These are phyloP conservation scores for Elongisporangium undulatum DNA, from an alignment of 352 stramenopile genomes.

Conservation along the genomic window DNA sequence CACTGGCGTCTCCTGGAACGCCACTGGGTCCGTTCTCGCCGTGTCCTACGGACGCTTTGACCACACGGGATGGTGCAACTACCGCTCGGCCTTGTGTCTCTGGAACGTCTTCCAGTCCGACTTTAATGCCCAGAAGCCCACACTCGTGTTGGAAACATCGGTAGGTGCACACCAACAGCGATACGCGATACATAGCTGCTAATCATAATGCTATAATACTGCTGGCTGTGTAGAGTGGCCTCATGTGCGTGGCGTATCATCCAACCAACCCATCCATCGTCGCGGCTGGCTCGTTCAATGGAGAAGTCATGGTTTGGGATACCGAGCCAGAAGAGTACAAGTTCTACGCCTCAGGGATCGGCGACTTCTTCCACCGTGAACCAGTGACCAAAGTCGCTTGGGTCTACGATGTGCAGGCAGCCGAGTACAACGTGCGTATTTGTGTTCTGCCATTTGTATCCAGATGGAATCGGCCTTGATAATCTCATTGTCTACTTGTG, in stretches of 20 bases:
- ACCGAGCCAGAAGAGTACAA: constrained; percentile 58
- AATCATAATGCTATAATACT: neutral
- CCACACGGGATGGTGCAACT: constrained; percentile 86
- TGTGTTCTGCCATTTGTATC: neutral
- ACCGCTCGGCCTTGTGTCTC: constrained; percentile 76
- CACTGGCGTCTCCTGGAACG: constrained; percentile 85
- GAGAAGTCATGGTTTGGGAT: constrained; percentile 84
- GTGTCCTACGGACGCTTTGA: constrained; percentile 83
- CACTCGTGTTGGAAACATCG: constrained; percentile 74
- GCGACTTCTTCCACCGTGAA: constrained; percentile 88
- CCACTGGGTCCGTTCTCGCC: constrained; percentile 76
- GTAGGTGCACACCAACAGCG: constrained; percentile 17
- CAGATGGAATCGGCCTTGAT: neutral
- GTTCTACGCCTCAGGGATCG: constrained; percentile 73
- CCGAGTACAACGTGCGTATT: constrained; percentile 60
- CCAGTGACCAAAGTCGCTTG: constrained; percentile 80
- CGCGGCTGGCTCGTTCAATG: constrained; percentile 83
- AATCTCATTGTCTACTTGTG: neutral
- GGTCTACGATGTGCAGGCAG: constrained; percentile 69
- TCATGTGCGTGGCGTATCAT: constrained; percentile 87
- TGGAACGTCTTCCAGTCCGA: constrained; percentile 85
- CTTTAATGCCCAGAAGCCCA: constrained; percentile 57
- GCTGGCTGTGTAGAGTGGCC: constrained; percentile 41
- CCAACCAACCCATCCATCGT: constrained; percentile 78
- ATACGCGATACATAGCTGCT: neutral